These are phyloP conservation scores for Penicillium tannophilum DNA, from an alignment of 495 filamentous ascomycete genomes.

Conservation along the genomic window DNA sequence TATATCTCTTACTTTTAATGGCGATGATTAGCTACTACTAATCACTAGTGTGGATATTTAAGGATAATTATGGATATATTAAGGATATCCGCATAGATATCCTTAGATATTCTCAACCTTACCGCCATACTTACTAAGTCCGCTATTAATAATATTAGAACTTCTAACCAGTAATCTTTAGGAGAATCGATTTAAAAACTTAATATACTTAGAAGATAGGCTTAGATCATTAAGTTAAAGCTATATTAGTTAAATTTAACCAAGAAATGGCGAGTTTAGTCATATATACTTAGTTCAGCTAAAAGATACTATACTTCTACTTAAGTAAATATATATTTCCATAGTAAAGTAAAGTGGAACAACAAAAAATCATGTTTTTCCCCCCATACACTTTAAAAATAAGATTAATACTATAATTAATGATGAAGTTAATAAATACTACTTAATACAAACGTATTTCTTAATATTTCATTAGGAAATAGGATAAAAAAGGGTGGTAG, in stretches of 20 bases:
- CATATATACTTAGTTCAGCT: slow-evolving; percentile 10
- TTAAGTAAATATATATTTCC: too few relatives aligned
- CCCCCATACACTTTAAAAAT: not conserved
- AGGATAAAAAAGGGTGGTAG: too few relatives aligned
- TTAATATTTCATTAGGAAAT: not conserved
- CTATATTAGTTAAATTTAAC: too few relatives aligned
- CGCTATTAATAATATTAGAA: not conserved
- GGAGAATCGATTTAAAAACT: slow-evolving; percentile 21
- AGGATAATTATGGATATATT: too few relatives aligned
- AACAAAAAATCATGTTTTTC: too few relatives aligned
- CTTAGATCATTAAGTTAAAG: too few relatives aligned
- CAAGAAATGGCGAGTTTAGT: not conserved
- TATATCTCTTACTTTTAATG: too few relatives aligned
- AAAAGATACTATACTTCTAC: not conserved
- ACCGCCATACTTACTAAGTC: not conserved
- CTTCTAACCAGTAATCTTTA: slow-evolving; percentile 6
- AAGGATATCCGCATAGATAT: too few relatives aligned
- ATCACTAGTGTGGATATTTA: too few relatives aligned
- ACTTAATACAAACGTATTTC: slow-evolving; percentile 4
- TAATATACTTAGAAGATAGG: not conserved
- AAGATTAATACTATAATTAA: slow-evolving; percentile 3
- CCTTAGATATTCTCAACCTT: too few relatives aligned
- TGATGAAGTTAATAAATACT: slow-evolving; percentile 1
- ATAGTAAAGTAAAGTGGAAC: too few relatives aligned
- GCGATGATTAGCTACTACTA: too few relatives aligned